Evolutionary conservation across 2,329 filamentous ascomycete species (phyloP).

Genomic region (Metarhizium anisopliae): DNA sequence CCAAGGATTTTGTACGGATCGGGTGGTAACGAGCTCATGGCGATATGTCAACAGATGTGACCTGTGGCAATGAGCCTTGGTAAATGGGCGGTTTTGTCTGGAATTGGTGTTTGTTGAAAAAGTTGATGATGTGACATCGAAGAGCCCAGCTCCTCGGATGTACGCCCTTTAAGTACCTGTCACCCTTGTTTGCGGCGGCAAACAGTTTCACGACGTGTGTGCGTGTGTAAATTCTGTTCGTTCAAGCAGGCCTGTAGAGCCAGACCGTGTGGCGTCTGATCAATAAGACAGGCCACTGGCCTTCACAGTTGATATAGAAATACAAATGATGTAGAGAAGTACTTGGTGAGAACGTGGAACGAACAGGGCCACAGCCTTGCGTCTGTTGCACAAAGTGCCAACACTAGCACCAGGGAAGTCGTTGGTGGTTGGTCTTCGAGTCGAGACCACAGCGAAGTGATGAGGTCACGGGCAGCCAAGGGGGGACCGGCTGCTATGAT

Average conservation of each 20-base stretch:
- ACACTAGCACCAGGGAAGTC: background rate
- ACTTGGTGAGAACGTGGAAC: background rate
- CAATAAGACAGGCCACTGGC: constrained; percentile 1
- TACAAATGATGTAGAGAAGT: background rate
- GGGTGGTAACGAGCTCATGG: constrained; percentile 44
- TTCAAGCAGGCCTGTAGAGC: background rate
- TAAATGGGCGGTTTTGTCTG: constrained; percentile 1
- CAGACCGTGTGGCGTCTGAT: background rate
- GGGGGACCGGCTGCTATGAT: constrained; percentile 10
- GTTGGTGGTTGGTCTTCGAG: constrained; percentile 2
- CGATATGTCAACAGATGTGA: constrained; percentile 9
- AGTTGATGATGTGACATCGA: background rate
- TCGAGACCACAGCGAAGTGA: constrained; percentile 10
- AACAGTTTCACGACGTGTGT: background rate
- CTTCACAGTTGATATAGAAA: background rate
- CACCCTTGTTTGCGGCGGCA: background rate
- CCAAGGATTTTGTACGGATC: constrained; percentile 78
- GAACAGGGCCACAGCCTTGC: background rate
- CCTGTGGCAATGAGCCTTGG: background rate
- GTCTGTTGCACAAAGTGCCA: constrained; percentile 5
- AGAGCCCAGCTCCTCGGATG: background rate
- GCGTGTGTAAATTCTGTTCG: background rate
- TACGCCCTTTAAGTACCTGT: background rate
- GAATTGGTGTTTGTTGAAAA: background rate
- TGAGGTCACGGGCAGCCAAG: constrained; percentile 17